Percentiles rank a stretch among this genome's conserved stretches.
phyloP scores from a whole-genome alignment of 108 stramenopile genomes.

The Nannochloropsis granulata region DNA sequence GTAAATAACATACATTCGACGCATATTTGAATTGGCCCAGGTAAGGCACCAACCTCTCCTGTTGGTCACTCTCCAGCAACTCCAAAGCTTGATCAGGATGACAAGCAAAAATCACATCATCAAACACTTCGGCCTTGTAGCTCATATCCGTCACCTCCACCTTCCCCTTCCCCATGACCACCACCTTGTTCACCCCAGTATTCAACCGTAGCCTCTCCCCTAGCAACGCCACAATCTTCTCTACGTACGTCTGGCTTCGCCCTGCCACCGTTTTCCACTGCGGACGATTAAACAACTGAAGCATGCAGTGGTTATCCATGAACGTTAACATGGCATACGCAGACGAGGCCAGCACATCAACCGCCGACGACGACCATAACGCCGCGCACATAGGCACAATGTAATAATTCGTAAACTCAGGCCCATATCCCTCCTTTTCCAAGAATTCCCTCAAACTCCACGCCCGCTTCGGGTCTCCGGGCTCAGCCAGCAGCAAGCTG shows the following conservation, averaged over 20 bases:
- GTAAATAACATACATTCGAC: conserved; percentile 71
- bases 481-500: conserved; percentile 45
- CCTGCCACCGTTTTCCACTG: conserved; percentile 70
- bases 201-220: conserved; percentile 43
- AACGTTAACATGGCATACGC: conserved; percentile 65
- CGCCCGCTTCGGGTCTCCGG: conserved; percentile 37
- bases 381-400: conserved; percentile 89
- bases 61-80: conserved; percentile 40
- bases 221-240: conserved; percentile 38
- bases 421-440: conserved; percentile 46
- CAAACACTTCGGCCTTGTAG: not conserved
- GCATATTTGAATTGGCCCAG: conserved; percentile 45
- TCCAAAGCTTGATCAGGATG: conserved; percentile 53
- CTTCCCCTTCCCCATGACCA: not conserved
- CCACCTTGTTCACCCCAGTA: conserved; percentile 2
- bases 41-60: conserved; percentile 27
- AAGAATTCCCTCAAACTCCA: conserved; percentile 76
- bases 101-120: conserved; percentile 61
- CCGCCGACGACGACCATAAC: conserved; percentile 63
- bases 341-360: conserved; percentile 66
- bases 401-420: conserved; percentile 62
- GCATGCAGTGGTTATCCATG: conserved; percentile 84
- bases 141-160: conserved; percentile 28
- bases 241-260: conserved; percentile 59
- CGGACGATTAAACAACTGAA: conserved; percentile 46